phyloP scores from a whole-genome alignment of 257 asterid genomes.

The Salvia hispanica region DNA sequence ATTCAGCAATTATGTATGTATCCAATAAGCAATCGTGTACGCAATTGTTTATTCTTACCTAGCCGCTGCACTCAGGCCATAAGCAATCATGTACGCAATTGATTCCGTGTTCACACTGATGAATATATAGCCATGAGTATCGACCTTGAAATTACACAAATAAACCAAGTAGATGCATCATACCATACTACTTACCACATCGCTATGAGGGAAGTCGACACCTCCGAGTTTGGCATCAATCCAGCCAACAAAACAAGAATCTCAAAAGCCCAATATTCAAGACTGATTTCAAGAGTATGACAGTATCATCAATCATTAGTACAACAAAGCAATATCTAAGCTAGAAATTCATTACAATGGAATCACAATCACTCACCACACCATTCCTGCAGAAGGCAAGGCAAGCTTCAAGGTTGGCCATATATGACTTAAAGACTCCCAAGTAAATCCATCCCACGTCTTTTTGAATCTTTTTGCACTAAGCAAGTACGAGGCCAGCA shows the following conservation, averaged over 20 bases:
- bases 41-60: slow-evolving; percentile 45
- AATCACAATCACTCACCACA: slow-evolving; percentile 63
- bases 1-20: neutral
- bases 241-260: slow-evolving; percentile 81
- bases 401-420: slow-evolving; percentile 51
- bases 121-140: neutral
- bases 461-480: slow-evolving; percentile 38
- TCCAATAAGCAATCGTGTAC: neutral
- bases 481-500: slow-evolving; percentile 46
- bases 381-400: slow-evolving; percentile 78
- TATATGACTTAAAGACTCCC: slow-evolving; percentile 42
- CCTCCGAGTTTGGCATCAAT: slow-evolving; percentile 71
- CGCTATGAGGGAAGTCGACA: slow-evolving; percentile 73
- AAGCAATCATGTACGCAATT: slow-evolving; percentile 56
- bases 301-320: neutral
- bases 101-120: slow-evolving; percentile 49
- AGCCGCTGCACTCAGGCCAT: slow-evolving; percentile 81
- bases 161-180: too few species aligned
- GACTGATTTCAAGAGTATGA: slow-evolving; percentile 36
- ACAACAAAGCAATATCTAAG: neutral
- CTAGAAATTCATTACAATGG: neutral
- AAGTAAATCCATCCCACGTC: slow-evolving; percentile 59
- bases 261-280: slow-evolving; percentile 93
- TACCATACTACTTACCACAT: slow-evolving; percentile 57
- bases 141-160: neutral